These are phyloP conservation scores for Mycena haematopus DNA, from an alignment of 768 basidiomycete genomes.

Conservation along the genomic window DNA sequence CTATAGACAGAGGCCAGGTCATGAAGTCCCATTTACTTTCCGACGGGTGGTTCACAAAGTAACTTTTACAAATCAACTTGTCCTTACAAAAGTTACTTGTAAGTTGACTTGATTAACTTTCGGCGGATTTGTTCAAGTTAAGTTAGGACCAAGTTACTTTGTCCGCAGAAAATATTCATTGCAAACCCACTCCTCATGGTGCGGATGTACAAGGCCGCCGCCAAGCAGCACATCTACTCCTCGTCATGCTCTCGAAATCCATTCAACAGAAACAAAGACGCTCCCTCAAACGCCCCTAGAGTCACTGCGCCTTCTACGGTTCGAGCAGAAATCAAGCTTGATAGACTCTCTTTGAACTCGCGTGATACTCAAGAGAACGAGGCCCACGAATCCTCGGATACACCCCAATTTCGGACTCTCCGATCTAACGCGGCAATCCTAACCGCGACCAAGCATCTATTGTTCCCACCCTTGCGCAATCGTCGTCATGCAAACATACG, in stretches of 20 bases:
- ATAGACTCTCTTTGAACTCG: background rate
- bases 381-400: background rate
- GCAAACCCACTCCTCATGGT: slow-evolving; percentile 14
- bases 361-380: background rate
- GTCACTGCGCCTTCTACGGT: background rate
- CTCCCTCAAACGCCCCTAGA: background rate
- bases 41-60: too few relatives aligned
- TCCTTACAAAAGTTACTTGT: too few relatives aligned
- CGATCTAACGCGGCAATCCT: background rate
- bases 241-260: slow-evolving; percentile 14
- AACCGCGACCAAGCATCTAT: background rate
- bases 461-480: background rate
- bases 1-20: slow-evolving; percentile 15
- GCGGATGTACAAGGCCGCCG: slow-evolving; percentile 16
- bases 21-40: slow-evolving; percentile 19
- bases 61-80: too few relatives aligned
- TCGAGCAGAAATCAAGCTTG: background rate
- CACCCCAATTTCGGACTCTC: background rate
- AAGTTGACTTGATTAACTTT: too few relatives aligned
- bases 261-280: background rate
- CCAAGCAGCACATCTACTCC: background rate
- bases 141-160: too few relatives aligned
- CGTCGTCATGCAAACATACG: slow-evolving; percentile 2
- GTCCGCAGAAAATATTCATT: too few relatives aligned
- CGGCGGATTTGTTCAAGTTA: too few relatives aligned